A percentile compares a stretch with the other conserved stretches of the same genome.
Evolutionary conservation across 108 stramenopile genomes (phyloP).

Genomic region (Skeletonema grethae): DNA sequence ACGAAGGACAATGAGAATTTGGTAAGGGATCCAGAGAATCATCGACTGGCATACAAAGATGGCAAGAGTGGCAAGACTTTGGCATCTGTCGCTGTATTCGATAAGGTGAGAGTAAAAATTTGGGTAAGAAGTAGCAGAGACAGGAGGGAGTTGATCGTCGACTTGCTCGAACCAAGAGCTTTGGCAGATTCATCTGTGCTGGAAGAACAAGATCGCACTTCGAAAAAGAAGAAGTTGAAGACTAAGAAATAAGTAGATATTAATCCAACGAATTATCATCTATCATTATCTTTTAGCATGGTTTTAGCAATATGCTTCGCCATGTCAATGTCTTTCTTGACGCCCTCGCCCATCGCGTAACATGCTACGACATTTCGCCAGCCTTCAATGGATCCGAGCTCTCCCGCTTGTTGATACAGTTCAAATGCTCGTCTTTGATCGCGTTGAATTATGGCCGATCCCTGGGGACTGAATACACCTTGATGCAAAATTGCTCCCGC

Average conservation of each 20-base stretch:
- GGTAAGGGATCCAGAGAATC: conserved; percentile 60
- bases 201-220: not conserved
- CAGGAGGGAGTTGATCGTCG: conserved; percentile 76
- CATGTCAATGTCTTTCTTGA: conserved; percentile 68
- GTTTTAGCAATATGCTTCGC: conserved; percentile 81
- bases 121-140: conserved; percentile 67
- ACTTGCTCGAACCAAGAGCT: conserved; percentile 59
- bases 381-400: conserved; percentile 78
- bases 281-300: conserved; percentile 61
- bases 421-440: conserved; percentile 76
- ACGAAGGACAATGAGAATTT: conserved; percentile 59
- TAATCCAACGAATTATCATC: not conserved
- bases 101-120: conserved; percentile 85
- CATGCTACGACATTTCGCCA: conserved; percentile 88
- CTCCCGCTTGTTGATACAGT: conserved; percentile 80
- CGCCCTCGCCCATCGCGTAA: conserved; percentile 76
- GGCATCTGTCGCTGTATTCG: conserved; percentile 82
- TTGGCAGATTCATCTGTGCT: conserved; percentile 26
- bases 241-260: conserved; percentile 19
- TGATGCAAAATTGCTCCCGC: conserved; percentile 78
- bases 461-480: conserved; percentile 39
- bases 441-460: conserved; percentile 37
- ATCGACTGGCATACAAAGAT: conserved; percentile 65
- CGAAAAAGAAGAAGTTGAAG: conserved; percentile 36
- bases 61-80: conserved; percentile 33